A percentile compares a stretch with the other conserved stretches of the same genome.
Conservation (phyloP, 2,329 filamentous ascomycete species). For the Cladosporium sp. region DNA sequence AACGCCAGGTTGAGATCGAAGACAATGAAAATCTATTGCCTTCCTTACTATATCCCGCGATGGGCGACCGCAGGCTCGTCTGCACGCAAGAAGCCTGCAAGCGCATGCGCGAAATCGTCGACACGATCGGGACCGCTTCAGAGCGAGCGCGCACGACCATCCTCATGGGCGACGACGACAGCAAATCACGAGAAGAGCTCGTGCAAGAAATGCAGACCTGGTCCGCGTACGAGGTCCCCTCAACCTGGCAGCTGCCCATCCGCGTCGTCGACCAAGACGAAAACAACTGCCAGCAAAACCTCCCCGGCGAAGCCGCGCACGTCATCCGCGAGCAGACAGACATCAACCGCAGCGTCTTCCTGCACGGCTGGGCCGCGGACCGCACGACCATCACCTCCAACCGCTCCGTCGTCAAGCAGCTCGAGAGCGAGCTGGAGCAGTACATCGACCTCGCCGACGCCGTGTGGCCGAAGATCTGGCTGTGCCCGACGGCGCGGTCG, state of each 20-base stretch:
- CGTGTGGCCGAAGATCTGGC: slow-evolving; percentile 56
- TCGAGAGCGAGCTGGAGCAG: slow-evolving; percentile 54
- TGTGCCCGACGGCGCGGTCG: slow-evolving; percentile 58
- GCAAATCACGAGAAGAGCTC: slow-evolving; percentile 26
- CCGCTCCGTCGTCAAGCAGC: slow-evolving; percentile 57
- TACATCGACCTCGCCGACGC: slow-evolving; percentile 44
- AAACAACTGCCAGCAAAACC: slow-evolving; percentile 30
- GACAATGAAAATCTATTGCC: slow-evolving; percentile 54
- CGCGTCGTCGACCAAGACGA: slow-evolving; percentile 44
- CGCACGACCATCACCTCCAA: slow-evolving; percentile 68
- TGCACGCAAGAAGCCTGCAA: slow-evolving; percentile 61
- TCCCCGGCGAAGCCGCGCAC: slow-evolving; percentile 41
- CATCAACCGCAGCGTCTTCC: slow-evolving; percentile 66
- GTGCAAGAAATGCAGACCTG: slow-evolving; percentile 33
- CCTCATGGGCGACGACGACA: slow-evolving; percentile 47
- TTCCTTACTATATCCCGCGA: slow-evolving; percentile 56
- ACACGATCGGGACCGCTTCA: slow-evolving; percentile 55
- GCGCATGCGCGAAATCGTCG: slow-evolving; percentile 61
- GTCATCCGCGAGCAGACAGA: slow-evolving; percentile 47
- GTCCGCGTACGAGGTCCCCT: slow-evolving; percentile 50
- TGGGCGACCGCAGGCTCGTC: slow-evolving; percentile 52
- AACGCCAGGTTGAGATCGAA: slow-evolving; percentile 61
- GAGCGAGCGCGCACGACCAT: slow-evolving; percentile 56
- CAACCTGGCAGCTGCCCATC: slow-evolving; percentile 56
- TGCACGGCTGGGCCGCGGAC: slow-evolving; percentile 61